phyloP scores from a whole-genome alignment of 129 eudicot species.

The Solidago caesia region DNA sequence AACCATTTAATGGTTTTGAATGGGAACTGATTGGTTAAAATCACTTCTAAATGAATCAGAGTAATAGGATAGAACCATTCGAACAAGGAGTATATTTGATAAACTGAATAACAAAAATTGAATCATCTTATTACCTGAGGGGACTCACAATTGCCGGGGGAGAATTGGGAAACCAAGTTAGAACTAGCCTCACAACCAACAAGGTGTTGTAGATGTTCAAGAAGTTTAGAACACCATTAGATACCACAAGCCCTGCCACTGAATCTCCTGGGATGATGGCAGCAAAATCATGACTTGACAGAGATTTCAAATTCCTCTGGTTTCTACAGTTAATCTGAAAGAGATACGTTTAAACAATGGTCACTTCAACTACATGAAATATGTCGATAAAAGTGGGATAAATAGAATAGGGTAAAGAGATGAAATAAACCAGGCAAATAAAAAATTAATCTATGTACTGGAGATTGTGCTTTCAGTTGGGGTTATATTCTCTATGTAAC shows the following conservation, averaged over 20 bases:
- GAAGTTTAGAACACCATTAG: slow-evolving; percentile 79
- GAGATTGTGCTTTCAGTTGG: too few relatives aligned
- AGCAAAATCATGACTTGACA: slow-evolving; percentile 68
- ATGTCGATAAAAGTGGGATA: not conserved
- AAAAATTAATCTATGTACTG: too few relatives aligned
- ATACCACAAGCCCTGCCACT: slow-evolving; percentile 78
- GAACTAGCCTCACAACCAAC: slow-evolving; percentile 84
- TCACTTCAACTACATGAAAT: not conserved
- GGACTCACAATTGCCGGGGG: slow-evolving; percentile 87
- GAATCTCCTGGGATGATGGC: slow-evolving; percentile 92
- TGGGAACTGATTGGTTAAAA: too few relatives aligned
- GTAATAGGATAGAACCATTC: too few relatives aligned
- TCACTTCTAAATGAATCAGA: too few relatives aligned
- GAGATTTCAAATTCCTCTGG: slow-evolving; percentile 36
- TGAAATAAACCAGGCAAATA: not conserved
- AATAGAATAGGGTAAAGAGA: not conserved
- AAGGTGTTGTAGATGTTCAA: slow-evolving; percentile 81
- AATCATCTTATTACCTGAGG: slow-evolving; percentile 49
- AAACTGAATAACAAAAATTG: too few relatives aligned
- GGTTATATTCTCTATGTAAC: too few relatives aligned
- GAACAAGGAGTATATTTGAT: too few relatives aligned
- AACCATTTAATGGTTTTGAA: too few relatives aligned
- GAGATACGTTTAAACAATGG: not conserved
- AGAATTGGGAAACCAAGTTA: slow-evolving; percentile 95
- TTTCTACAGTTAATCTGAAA: slow-evolving; percentile 60